These are phyloP conservation scores for Infundibulicybe gibba DNA, from an alignment of 768 basidiomycete genomes.

Conservation along the genomic window DNA sequence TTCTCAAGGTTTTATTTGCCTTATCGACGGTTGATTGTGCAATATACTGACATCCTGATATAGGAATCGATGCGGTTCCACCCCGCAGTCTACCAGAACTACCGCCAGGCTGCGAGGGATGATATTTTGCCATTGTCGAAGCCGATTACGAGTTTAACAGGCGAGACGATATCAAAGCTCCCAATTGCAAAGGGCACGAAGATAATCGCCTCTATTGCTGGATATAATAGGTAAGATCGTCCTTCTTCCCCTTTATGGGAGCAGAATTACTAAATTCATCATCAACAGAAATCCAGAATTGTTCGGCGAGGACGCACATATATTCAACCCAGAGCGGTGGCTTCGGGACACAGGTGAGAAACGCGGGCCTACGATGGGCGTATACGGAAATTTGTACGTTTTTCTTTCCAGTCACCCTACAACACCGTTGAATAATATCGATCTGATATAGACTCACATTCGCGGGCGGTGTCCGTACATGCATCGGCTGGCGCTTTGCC, in stretches of 20 bases:
- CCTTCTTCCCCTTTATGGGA: not conserved
- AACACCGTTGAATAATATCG: not conserved
- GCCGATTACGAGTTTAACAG: slow-evolving; percentile 44
- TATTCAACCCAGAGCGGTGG: slow-evolving; percentile 58
- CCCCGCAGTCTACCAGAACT: slow-evolving; percentile 50
- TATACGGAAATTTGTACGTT: slow-evolving; percentile 45
- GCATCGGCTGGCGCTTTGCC: slow-evolving; percentile 50
- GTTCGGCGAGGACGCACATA: slow-evolving; percentile 55
- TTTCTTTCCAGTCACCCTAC: not conserved
- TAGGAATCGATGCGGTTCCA: slow-evolving; percentile 53
- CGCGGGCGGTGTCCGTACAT: slow-evolving; percentile 41
- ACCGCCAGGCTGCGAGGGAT: slow-evolving; percentile 47
- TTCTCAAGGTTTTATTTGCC: slow-evolving; percentile 35
- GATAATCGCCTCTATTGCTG: slow-evolving; percentile 48
- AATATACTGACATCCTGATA: not conserved
- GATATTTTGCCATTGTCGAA: slow-evolving; percentile 57
- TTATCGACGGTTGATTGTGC: not conserved
- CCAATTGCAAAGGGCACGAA: slow-evolving; percentile 48
- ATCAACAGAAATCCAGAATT: slow-evolving; percentile 39
- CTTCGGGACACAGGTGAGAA: slow-evolving; percentile 29
- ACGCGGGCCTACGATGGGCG: slow-evolving; percentile 37
- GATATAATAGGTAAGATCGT: slow-evolving; percentile 44
- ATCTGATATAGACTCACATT: slow-evolving; percentile 38
- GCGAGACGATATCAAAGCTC: slow-evolving; percentile 37
- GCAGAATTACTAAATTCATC: not conserved